Evolutionary conservation across 2,329 filamentous ascomycete species (phyloP).

Genomic region (Hypoxylon sp.): DNA sequence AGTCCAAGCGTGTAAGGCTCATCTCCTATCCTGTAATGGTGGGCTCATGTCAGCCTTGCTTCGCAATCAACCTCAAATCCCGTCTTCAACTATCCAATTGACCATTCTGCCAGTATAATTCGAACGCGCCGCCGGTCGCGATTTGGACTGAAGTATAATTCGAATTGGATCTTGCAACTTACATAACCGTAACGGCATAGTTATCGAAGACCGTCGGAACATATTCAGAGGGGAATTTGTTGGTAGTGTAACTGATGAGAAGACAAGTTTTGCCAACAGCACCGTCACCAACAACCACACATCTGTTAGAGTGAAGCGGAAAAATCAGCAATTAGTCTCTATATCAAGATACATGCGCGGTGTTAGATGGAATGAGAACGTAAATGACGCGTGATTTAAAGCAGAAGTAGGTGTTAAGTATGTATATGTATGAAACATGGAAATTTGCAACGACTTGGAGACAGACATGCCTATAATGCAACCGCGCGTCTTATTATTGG

Average conservation of each 20-base stretch:
- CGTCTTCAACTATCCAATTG: slow-evolving; percentile 37
- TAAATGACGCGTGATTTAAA: slow-evolving; percentile 36
- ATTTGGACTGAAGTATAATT: not conserved
- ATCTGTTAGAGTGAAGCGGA: slow-evolving; percentile 69
- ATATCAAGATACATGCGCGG: slow-evolving; percentile 1
- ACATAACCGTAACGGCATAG: slow-evolving; percentile 99
- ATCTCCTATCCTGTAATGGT: slow-evolving; percentile 86
- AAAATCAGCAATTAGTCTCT: slow-evolving; percentile 41
- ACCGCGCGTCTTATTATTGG: slow-evolving; percentile 29
- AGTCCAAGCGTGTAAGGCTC: slow-evolving; percentile 97
- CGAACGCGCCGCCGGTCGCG: slow-evolving; percentile 14
- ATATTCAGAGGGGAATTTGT: slow-evolving; percentile 99
- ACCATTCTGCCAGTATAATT: slow-evolving; percentile 7
- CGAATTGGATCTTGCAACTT: slow-evolving; percentile 63
- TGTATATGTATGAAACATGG: slow-evolving; percentile 40
- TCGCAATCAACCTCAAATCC: slow-evolving; percentile 13
- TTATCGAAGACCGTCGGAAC: slow-evolving; percentile 99
- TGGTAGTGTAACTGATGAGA: slow-evolving; percentile 98
- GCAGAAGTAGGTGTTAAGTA: slow-evolving; percentile 21
- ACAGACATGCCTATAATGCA: slow-evolving; percentile 37
- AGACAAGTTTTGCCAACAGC: slow-evolving; percentile 99
- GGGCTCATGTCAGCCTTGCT: slow-evolving; percentile 38
- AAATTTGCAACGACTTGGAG: slow-evolving; percentile 26
- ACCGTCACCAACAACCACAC: slow-evolving; percentile 99
- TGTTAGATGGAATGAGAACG: slow-evolving; percentile 28